Percentiles rank a stretch among this genome's conserved stretches.
Conservation (phyloP, 306 rosid species). For the Calophaca sinica region DNA sequence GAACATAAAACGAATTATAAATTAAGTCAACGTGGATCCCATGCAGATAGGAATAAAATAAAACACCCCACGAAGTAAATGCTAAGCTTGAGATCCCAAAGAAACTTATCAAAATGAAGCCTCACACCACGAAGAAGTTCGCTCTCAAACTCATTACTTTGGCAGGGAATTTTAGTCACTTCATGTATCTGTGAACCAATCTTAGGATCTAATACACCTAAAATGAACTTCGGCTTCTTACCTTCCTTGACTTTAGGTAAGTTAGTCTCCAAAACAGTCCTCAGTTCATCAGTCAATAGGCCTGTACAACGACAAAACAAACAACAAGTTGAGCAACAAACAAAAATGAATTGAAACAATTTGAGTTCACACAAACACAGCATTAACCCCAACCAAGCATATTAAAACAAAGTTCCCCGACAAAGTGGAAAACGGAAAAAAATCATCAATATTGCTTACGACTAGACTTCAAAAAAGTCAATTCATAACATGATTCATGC, state of each 20-base stretch:
- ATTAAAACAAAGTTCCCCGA: background rate
- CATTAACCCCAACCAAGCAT: background rate
- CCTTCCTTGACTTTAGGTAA: conserved; percentile 85
- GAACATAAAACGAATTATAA: background rate
- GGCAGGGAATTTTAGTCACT: conserved; percentile 83
- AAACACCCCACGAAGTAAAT: conserved; percentile 47
- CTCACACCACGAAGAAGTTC: conserved; percentile 92
- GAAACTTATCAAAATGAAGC: conserved; percentile 69
- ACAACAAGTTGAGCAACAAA: background rate
- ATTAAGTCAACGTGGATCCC: background rate
- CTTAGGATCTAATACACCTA: conserved; percentile 86
- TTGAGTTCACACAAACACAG: background rate
- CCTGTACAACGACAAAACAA: conserved; percentile 50
- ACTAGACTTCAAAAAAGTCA: background rate
- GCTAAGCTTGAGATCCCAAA: conserved; percentile 81
- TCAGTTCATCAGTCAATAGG: conserved; percentile 83
- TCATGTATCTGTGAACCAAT: conserved; percentile 83
- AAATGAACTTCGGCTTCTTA: conserved; percentile 80
- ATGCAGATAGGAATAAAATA: background rate
- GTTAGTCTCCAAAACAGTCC: conserved; percentile 81
- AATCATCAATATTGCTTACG: background rate
- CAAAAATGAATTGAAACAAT: background rate
- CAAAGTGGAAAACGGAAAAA: background rate
- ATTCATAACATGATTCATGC: background rate
- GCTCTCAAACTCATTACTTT: conserved; percentile 77